Base-by-base conservation (phyloP, 768 basidiomycete species). In the Boletus rubroflammeus region DNA sequence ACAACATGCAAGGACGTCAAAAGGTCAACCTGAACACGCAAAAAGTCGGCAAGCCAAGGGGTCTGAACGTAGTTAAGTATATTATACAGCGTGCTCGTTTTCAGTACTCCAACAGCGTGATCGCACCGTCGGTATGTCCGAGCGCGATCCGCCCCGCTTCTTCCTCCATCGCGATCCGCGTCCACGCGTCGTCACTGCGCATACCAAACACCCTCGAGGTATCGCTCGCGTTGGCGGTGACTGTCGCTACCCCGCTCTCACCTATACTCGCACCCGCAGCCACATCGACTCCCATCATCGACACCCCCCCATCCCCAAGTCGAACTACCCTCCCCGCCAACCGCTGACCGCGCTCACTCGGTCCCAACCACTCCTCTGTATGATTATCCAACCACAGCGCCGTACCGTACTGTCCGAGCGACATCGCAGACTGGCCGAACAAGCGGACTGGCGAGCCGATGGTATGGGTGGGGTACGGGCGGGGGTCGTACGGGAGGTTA, bases 371-470 rank as follows among this genome's bases (percentile, higher is more conserved):
- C 34, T 76, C 77, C 54, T 83, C 81, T 0, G 81, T 79, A 46
- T 85, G 81, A 45, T 74, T 81, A 59, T 89, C 87, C 32, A 86
- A 70, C 82, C 85, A 89, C 15, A 89, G 58, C 5, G 79, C 81
- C 6, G 83, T 86, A 4, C 86, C 86, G 59, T 80, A 77, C 5
- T 67, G 69, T 1, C 85, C 85, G 19, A 88, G 59, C 0, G 73
- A 72, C 69, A 83, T 76, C 45, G 83, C 75, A 28, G 80, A 79
- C 23, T 72, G 76, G 2, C 80, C 72, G 57, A 84, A 82, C 31
- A 86, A 66, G 14, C 82, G 79, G 14, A 86, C 69, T 3, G 86
- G 84, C 2, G 83, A 79, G 1, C 71, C 75, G 48, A 84, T 75
- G 11, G 73, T 73, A 34, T 77, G 75, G 11, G 67, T 51, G 1